phyloP scores from a whole-genome alignment of 1,284 basidiomycete species.

The Papiliotrema laurentii region DNA sequence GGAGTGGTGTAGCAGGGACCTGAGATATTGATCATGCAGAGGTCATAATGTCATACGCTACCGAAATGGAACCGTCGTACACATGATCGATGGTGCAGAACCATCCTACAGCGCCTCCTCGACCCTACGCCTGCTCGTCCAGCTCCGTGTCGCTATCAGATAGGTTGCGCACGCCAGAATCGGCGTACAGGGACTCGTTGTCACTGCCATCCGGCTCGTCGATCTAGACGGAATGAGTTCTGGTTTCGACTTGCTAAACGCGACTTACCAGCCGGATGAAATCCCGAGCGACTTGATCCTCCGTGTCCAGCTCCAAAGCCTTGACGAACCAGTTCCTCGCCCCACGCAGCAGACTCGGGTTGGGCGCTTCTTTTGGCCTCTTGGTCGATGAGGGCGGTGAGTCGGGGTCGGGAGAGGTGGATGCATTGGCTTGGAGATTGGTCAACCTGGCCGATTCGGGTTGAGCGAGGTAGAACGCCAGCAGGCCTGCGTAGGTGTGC shows the following conservation, averaged over 20 bases:
- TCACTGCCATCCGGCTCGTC: constrained; percentile 11
- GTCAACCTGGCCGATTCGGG: constrained; percentile 16
- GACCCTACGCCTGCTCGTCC: no score
- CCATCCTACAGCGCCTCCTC: no score
- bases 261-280: constrained; percentile 31
- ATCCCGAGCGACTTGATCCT: constrained; percentile 25
- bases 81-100: no score
- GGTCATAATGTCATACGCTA: no score
- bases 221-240: constrained; percentile 4
- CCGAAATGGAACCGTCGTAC: no score
- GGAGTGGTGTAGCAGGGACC: no score
- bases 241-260: not conserved
- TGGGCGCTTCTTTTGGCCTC: constrained; percentile 1
- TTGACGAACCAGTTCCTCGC: constrained; percentile 34
- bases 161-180: not conserved
- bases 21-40: no score
- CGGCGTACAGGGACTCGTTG: not conserved
- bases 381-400: no score
- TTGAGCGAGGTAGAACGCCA: constrained; percentile 56
- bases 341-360: constrained; percentile 17
- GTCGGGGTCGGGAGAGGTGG: not conserved
- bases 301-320: constrained; percentile 25
- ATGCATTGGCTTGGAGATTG: not conserved
- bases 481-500: constrained; percentile 74
- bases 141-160: no score